These are phyloP conservation scores for Arthrobotrys pseudoclavata DNA, from an alignment of 2,329 filamentous ascomycete genomes.

Conservation along the genomic window DNA sequence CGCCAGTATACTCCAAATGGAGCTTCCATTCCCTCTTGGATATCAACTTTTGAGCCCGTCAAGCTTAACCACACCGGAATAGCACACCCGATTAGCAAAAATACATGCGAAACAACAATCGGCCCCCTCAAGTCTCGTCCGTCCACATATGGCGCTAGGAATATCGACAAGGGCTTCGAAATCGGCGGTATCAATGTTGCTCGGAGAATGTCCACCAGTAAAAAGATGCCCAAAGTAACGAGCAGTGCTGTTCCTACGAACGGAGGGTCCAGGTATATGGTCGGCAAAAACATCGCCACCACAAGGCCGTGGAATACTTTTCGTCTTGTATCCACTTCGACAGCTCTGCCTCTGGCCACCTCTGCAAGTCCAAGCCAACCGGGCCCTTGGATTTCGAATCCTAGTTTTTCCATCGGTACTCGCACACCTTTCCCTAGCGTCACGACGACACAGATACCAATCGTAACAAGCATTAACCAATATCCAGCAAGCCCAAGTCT, in stretches of 20 bases:
- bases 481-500: conserved; percentile 65
- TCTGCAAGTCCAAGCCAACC: conserved; percentile 77
- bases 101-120: conserved; percentile 95
- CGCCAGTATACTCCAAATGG: conserved; percentile 49
- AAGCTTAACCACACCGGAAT: conserved; percentile 82
- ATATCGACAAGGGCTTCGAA: conserved; percentile 84
- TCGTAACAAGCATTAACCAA: conserved; percentile 64
- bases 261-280: conserved; percentile 86
- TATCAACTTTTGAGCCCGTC: conserved; percentile 31
- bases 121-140: conserved; percentile 92
- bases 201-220: conserved; percentile 88
- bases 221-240: conserved; percentile 83
- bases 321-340: conserved; percentile 92
- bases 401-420: conserved; percentile 52
- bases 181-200: conserved; percentile 92
- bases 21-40: not conserved
- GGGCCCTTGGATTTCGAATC: conserved; percentile 60
- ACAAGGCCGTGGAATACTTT: conserved; percentile 99
- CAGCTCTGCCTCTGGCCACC: conserved; percentile 82
- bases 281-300: conserved; percentile 93
- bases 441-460: conserved; percentile 51
- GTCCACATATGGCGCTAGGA: conserved; percentile 93
- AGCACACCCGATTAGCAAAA: conserved; percentile 92
- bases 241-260: conserved; percentile 85
- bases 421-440: conserved; percentile 40